Evolutionary conservation across 140 eudicot species (phyloP).

Genomic region (Flaveria floridana): DNA sequence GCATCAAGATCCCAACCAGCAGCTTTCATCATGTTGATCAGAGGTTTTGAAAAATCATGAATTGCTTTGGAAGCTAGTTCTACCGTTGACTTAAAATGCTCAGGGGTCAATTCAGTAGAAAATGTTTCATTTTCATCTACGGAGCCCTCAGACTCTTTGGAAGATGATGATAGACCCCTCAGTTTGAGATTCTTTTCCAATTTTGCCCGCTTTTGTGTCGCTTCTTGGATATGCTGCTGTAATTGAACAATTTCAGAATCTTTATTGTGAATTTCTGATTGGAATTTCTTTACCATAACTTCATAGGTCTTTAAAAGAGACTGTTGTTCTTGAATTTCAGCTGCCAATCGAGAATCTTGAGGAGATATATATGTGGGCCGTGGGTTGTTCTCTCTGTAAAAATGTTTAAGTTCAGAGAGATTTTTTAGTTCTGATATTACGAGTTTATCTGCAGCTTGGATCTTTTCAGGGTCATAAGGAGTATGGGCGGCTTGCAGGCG

Average conservation of each 20-base stretch:
- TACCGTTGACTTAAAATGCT: slow-evolving; percentile 72
- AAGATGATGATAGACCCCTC: slow-evolving; percentile 69
- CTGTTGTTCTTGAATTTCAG: slow-evolving; percentile 97
- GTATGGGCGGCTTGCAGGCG: slow-evolving; percentile 94
- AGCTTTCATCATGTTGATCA: slow-evolving; percentile 98
- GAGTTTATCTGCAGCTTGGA: slow-evolving; percentile 90
- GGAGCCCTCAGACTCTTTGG: slow-evolving; percentile 58
- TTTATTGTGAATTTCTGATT: slow-evolving; percentile 92
- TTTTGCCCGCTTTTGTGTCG: slow-evolving; percentile 65
- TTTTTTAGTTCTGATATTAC: slow-evolving; percentile 83
- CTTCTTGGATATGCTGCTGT: slow-evolving; percentile 85
- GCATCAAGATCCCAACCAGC: slow-evolving; percentile 98
- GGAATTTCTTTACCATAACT: slow-evolving; percentile 96
- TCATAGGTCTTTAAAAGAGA: slow-evolving; percentile 88
- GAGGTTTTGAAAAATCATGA: slow-evolving; percentile 91
- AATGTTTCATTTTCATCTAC: slow-evolving; percentile 45
- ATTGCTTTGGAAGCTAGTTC: slow-evolving; percentile 80
- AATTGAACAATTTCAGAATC: slow-evolving; percentile 81
- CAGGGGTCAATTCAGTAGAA: slow-evolving; percentile 65
- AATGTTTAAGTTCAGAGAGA: slow-evolving; percentile 87
- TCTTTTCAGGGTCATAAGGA: slow-evolving; percentile 95
- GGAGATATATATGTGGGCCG: slow-evolving; percentile 74
- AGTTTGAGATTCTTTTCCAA: slow-evolving; percentile 85
- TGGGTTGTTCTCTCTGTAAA: slow-evolving; percentile 86
- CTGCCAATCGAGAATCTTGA: slow-evolving; percentile 93